Evolutionary conservation across 1,139 yeast genomes (phyloP).

Genomic region (Debaryomycetaceae sp.): DNA sequence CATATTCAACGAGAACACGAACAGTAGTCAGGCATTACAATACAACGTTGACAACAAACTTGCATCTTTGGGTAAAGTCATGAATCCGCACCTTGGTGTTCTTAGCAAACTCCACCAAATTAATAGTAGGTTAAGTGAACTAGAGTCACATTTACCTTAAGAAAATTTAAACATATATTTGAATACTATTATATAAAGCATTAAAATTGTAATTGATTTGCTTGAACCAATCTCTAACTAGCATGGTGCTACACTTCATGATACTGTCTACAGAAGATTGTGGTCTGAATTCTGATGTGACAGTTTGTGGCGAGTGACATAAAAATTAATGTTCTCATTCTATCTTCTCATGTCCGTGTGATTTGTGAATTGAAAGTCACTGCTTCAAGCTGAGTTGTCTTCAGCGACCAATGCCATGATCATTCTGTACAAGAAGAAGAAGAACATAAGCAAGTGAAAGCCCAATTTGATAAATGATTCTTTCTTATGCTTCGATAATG

Average conservation of each 20-base stretch:
- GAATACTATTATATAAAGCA: not conserved
- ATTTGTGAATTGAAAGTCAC: too few species aligned
- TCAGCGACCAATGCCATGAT: slow-evolving; percentile 89
- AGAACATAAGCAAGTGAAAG: slow-evolving; percentile 87
- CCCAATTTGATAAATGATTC: slow-evolving; percentile 90
- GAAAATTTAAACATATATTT: slow-evolving; percentile 1
- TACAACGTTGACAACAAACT: slow-evolving; percentile 1
- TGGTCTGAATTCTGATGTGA: not conserved
- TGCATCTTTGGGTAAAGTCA: slow-evolving; percentile 18
- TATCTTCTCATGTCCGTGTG: too few species aligned
- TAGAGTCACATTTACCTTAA: slow-evolving; percentile 15
- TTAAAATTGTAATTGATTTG: not conserved
- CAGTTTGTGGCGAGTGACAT: not conserved
- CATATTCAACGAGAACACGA: not conserved
- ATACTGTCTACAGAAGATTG: not conserved
- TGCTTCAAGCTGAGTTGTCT: slow-evolving; percentile 20
- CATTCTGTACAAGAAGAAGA: slow-evolving; percentile 95
- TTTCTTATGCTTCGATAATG: slow-evolving; percentile 87
- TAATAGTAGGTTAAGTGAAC: slow-evolving; percentile 27
- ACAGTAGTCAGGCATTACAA: not conserved
- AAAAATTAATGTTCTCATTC: too few species aligned
- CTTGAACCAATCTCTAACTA: not conserved
- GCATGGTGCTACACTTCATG: not conserved
- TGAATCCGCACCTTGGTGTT: slow-evolving; percentile 42
- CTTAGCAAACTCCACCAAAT: slow-evolving; percentile 29